A percentile compares a stretch with the other conserved stretches of the same genome.
These are phyloP conservation scores for Achlya hypogyna DNA, from an alignment of 352 stramenopile genomes.

Conservation along the genomic window DNA sequence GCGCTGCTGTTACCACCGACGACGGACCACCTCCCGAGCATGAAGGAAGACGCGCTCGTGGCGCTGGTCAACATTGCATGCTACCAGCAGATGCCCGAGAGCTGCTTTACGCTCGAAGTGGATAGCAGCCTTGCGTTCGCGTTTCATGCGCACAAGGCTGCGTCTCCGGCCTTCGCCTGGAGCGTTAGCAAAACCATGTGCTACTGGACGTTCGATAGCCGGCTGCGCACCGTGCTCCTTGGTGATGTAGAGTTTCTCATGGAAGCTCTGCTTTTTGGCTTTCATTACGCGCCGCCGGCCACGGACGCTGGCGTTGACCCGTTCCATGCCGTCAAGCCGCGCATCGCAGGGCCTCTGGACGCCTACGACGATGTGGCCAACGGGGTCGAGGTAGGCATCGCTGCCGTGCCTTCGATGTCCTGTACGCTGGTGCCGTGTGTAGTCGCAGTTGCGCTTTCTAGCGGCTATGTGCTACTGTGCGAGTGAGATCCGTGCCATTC, in stretches of 20 bases:
- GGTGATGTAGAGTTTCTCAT: slow-evolving; percentile 42
- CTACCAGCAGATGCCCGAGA: slow-evolving; percentile 21
- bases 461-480: slow-evolving; percentile 54
- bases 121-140: slow-evolving; percentile 41
- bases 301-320: slow-evolving; percentile 10
- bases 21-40: background rate
- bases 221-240: slow-evolving; percentile 53
- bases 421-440: slow-evolving; percentile 28
- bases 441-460: slow-evolving; percentile 34
- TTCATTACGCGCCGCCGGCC: background rate
- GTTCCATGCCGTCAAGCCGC: slow-evolving; percentile 43
- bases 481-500: slow-evolving; percentile 44
- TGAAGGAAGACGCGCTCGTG: slow-evolving; percentile 56
- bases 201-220: slow-evolving; percentile 60
- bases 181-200: slow-evolving; percentile 51
- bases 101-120: slow-evolving; percentile 40
- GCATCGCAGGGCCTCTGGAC: background rate
- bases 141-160: slow-evolving; percentile 29
- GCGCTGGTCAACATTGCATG: slow-evolving; percentile 49
- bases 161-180: slow-evolving; percentile 35
- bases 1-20: background rate
- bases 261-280: slow-evolving; percentile 12
- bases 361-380: slow-evolving; percentile 7
- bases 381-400: slow-evolving; percentile 21
- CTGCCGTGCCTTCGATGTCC: slow-evolving; percentile 24